A percentile compares a stretch with the other conserved stretches of the same genome.
Conservation (phyloP, 169 alveolate genomes). For the Plasmodium berghei region DNA sequence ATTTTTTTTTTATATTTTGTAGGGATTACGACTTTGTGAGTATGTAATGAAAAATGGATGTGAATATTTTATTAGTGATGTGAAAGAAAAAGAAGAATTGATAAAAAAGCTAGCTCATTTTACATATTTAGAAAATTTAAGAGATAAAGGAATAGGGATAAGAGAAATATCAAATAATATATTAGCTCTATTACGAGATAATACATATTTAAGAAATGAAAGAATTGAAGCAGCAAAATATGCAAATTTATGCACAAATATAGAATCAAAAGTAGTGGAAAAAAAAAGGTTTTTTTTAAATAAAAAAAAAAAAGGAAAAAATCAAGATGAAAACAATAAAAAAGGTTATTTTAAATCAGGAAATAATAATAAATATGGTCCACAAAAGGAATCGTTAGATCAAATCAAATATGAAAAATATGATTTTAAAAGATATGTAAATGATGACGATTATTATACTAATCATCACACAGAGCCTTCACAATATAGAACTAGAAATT, state of each 20-base stretch:
- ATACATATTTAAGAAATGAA: slow-evolving; percentile 64
- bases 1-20: background rate
- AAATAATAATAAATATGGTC: slow-evolving; percentile 16
- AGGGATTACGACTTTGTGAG: slow-evolving; percentile 63
- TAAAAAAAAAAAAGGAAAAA: slow-evolving; percentile 27
- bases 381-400: slow-evolving; percentile 28
- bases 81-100: slow-evolving; percentile 57
- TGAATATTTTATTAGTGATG: slow-evolving; percentile 72
- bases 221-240: slow-evolving; percentile 76
- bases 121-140: slow-evolving; percentile 58
- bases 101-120: slow-evolving; percentile 65
- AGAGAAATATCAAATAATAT: slow-evolving; percentile 72
- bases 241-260: slow-evolving; percentile 66
- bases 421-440: slow-evolving; percentile 26
- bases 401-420: slow-evolving; percentile 63
- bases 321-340: slow-evolving; percentile 21
- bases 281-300: slow-evolving; percentile 63
- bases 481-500: background rate
- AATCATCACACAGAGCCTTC: background rate
- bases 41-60: slow-evolving; percentile 74
- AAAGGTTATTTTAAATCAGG: slow-evolving; percentile 18
- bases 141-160: slow-evolving; percentile 53
- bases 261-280: slow-evolving; percentile 55
- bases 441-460: slow-evolving; percentile 11
- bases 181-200: slow-evolving; percentile 36